Evolutionary conservation across 495 filamentous ascomycete species (phyloP).

Genomic region (Xylaria bambusicola): DNA sequence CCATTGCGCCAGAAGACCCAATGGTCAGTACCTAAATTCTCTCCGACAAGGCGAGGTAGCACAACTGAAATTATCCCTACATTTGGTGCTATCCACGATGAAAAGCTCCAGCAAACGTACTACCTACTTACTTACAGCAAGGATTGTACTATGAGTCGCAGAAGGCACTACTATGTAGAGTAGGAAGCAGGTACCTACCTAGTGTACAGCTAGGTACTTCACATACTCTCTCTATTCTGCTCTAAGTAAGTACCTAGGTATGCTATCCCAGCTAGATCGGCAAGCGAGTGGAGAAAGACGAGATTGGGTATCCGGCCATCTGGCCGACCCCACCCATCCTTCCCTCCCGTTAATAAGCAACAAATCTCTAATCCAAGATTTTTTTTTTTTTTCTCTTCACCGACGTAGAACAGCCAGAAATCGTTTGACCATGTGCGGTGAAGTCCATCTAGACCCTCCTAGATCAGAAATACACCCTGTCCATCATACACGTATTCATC

Average conservation of each 20-base stretch:
- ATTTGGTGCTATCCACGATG: too few species aligned
- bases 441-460: not conserved
- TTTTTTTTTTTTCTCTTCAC: not conserved
- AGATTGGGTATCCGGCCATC: conserved; percentile 15
- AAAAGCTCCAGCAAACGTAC: too few species aligned
- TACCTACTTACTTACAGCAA: too few species aligned
- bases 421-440: not conserved
- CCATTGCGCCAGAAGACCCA: too few species aligned
- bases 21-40: too few species aligned
- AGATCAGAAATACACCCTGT: not conserved
- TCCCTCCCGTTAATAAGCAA: not conserved
- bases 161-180: too few species aligned
- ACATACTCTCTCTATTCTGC: too few species aligned
- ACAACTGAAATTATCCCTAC: too few species aligned
- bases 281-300: not conserved
- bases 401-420: not conserved
- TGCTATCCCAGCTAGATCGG: not conserved
- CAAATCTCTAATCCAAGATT: not conserved
- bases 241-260: not conserved
- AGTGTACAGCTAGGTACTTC: too few species aligned
- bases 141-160: too few species aligned
- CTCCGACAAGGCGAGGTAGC: too few species aligned
- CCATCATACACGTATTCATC: not conserved
- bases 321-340: not conserved
- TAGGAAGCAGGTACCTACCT: too few species aligned